Evolutionary conservation across 768 basidiomycete genomes (phyloP), one percentile per base, ranked within the genome.

Genomic region (Gymnopilus dilepis): DNA sequence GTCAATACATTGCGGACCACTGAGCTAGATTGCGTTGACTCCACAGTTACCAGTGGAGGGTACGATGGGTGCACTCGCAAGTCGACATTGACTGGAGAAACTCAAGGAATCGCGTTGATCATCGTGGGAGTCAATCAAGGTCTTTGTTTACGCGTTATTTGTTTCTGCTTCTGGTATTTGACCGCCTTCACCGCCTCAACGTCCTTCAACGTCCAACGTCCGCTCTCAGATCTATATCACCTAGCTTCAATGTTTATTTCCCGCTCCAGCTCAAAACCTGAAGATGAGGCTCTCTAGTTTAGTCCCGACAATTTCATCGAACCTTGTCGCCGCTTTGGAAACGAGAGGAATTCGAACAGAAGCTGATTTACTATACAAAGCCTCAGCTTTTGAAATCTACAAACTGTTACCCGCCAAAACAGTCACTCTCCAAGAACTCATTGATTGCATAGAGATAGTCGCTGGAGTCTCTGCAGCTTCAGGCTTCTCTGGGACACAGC

Each of bases 291-390:
- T 84, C 34, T 68, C 74, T 34, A 66, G 74, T 52, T 66, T 76
- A 40, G 67, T 78, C 31, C 74, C 80, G 21, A 61, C 69, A 21
- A 69, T 88, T 37, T 76, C 85, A 37, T 61, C 68, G 13, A 72
- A 79, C 19, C 64, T 89, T 24, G 77, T 86, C n/a, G 65, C 74
- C 30, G 69, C 72, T 37, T 77, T 91, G 26, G 82, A 84, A 58
- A 62, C 69, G 22, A 75, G 74, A 65, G 84, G 81, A 11, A 83
- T 89, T 50, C 79, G 72, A 65, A 87, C 87, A 5, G 87, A 86
- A 52, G 65, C 74, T 5, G 88, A 90, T 63, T 74, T 91, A 31
- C 67, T 90, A 4, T 86, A 87, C 63, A 78, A 76, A 26, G 73
- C 74, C 8, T 73, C 83, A 30, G 67, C 79, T 4, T 67, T 81